These are phyloP conservation scores for Bipolaris bicolor DNA, from an alignment of 2,329 filamentous ascomycete species.

Conservation along the genomic window DNA sequence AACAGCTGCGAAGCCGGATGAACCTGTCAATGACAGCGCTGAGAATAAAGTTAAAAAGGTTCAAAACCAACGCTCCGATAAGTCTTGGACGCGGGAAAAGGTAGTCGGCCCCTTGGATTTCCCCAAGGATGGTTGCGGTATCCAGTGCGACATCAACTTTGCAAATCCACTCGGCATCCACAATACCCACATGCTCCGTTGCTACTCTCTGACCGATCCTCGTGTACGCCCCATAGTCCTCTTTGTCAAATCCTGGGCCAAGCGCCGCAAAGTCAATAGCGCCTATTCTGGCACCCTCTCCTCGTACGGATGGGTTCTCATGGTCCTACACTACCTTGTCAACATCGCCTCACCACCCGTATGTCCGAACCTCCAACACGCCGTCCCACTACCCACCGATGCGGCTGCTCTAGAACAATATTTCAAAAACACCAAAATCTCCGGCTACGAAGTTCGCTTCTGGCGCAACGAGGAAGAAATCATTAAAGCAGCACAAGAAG, in stretches of 20 bases:
- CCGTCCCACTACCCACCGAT: constrained; percentile 45
- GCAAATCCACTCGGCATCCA: constrained; percentile 81
- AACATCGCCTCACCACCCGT: constrained; percentile 83
- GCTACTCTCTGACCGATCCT: constrained; percentile 79
- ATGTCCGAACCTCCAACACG: constrained; percentile 77
- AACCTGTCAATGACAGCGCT: constrained; percentile 11
- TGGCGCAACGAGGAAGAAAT: constrained; percentile 79
- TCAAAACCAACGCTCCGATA: constrained; percentile 34
- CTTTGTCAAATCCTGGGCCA: constrained; percentile 92
- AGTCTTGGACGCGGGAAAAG: constrained; percentile 55
- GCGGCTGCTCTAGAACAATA: constrained; percentile 43
- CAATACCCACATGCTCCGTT: constrained; percentile 81
- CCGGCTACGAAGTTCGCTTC: constrained; percentile 75
- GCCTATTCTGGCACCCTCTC: constrained; percentile 85
- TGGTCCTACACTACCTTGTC: constrained; percentile 89
- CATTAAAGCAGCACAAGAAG: constrained; percentile 61
- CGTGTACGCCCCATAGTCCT: constrained; percentile 79
- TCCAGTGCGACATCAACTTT: constrained; percentile 93
- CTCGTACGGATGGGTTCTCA: constrained; percentile 89
- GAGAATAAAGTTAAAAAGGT: constrained; percentile 14
- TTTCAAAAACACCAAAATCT: constrained; percentile 55
- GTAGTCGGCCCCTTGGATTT: constrained; percentile 69
- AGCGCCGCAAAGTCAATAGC: constrained; percentile 82
- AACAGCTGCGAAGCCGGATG: constrained; percentile 6
- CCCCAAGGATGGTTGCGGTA: constrained; percentile 75